Percentiles rank a stretch among this genome's conserved stretches.
Evolutionary conservation across 192 early-diverging fungal genomes (phyloP).

Genomic region (Linnemannia elongata): DNA sequence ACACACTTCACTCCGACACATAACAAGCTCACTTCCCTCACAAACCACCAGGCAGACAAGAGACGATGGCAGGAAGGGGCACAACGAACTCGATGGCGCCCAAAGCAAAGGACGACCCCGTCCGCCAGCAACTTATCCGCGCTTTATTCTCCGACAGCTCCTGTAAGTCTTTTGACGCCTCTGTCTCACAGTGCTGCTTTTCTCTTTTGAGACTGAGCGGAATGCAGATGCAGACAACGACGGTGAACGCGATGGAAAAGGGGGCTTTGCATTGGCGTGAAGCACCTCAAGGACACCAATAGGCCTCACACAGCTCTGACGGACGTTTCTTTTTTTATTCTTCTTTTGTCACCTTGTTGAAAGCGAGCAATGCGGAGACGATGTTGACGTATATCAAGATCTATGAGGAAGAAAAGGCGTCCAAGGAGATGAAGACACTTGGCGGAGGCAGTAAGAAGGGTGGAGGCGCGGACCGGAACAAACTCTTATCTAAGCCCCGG

Average conservation of each 20-base stretch:
- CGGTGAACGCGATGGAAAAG: neutral
- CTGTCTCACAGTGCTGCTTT: neutral
- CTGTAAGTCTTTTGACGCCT: slow-evolving; percentile 14
- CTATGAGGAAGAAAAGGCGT: slow-evolving; percentile 61
- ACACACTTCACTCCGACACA: neutral
- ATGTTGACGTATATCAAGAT: slow-evolving; percentile 65
- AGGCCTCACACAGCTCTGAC: neutral
- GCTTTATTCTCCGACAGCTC: slow-evolving; percentile 47
- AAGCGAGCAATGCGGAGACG: slow-evolving; percentile 38
- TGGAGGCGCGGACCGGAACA: slow-evolving; percentile 34
- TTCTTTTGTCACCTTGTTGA: neutral
- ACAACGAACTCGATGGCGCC: slow-evolving; percentile 8
- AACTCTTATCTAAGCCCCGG: slow-evolving; percentile 64
- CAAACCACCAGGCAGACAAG: neutral
- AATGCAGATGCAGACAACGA: neutral
- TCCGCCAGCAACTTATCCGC: slow-evolving; percentile 45
- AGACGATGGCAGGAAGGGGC: slow-evolving; percentile 2
- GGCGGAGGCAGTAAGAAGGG: slow-evolving; percentile 17
- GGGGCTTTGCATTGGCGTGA: no score
- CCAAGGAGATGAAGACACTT: slow-evolving; percentile 43
- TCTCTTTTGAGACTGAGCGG: neutral
- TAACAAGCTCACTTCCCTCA: neutral
- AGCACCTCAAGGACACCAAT: neutral
- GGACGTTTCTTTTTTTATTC: neutral
- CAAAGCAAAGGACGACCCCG: slow-evolving; percentile 50